Evolutionary conservation across 768 basidiomycete genomes (phyloP).

Genomic region (Cystobasidium tubakii): DNA sequence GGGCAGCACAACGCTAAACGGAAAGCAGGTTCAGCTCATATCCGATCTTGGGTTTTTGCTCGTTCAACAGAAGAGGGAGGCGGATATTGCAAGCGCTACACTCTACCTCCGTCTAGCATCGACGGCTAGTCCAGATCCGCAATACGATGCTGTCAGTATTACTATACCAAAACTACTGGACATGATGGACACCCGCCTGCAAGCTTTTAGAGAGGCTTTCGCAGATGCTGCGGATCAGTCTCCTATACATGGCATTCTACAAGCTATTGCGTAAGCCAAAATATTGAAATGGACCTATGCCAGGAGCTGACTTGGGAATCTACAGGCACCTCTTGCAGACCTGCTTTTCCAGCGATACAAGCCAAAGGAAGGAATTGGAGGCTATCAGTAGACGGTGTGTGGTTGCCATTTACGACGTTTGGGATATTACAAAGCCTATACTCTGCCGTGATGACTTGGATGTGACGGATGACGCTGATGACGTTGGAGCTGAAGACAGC

Average conservation of each 20-base stretch:
- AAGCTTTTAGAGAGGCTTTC: background rate
- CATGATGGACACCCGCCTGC: background rate
- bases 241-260: constrained; percentile 18
- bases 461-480: background rate
- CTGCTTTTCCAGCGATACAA: background rate
- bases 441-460: background rate
- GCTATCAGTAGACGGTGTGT: background rate
- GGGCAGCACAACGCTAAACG: background rate
- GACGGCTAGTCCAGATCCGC: too few species aligned
- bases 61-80: constrained; percentile 17
- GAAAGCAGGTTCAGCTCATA: background rate
- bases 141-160: background rate
- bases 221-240: constrained; percentile 4
- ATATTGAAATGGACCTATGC: too few species aligned
- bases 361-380: background rate
- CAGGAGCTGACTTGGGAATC: background rate
- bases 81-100: constrained; percentile 17
- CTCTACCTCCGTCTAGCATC: constrained; percentile 13
- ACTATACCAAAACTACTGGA: background rate
- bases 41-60: constrained; percentile 1
- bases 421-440: background rate
- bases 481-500: constrained; percentile 12
- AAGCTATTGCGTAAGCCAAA: constrained; percentile 16
- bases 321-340: background rate
- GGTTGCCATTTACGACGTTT: background rate